Evolutionary conservation across 176 grass and related monocot species (phyloP).

Genomic region (Urochloa ruziziensis): DNA sequence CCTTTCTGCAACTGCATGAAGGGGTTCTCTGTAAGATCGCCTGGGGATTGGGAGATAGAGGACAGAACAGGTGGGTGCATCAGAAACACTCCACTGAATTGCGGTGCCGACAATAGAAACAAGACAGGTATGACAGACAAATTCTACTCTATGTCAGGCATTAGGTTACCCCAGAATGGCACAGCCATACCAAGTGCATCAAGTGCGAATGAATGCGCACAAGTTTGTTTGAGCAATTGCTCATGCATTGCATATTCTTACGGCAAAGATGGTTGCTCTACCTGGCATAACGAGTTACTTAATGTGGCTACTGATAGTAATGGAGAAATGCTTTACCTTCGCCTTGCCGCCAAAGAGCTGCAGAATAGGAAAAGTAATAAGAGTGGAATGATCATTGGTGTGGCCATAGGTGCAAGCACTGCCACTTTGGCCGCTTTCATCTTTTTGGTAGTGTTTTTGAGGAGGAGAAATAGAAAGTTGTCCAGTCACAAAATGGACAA

Average conservation of each 20-base stretch:
- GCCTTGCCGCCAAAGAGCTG: constrained; percentile 50
- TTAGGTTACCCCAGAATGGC: constrained; percentile 18
- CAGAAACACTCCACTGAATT: constrained; percentile 39
- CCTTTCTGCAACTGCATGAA: constrained; percentile 42
- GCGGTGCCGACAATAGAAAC: not conserved
- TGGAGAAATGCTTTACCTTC: constrained; percentile 47
- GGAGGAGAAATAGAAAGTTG: not conserved
- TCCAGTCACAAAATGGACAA: not conserved
- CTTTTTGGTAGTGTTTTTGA: not conserved
- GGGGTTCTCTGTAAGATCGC: constrained; percentile 35
- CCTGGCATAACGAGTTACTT: constrained; percentile 50
- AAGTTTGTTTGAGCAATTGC: constrained; percentile 40
- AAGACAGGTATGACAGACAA: constrained; percentile 20
- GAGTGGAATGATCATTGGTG: not conserved
- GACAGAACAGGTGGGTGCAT: constrained; percentile 42
- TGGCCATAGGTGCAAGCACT: not conserved
- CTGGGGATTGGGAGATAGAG: constrained; percentile 9
- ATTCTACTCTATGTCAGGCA: constrained; percentile 3
- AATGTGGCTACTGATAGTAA: constrained; percentile 25
- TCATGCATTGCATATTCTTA: constrained; percentile 61
- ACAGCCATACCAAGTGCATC: not conserved
- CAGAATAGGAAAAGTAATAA: constrained; percentile 2
- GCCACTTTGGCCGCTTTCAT: not conserved
- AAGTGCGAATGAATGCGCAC: not conserved
- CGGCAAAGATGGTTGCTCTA: constrained; percentile 10